These are phyloP conservation scores for Senna tora DNA, from an alignment of 306 rosid species.

Conservation along the genomic window DNA sequence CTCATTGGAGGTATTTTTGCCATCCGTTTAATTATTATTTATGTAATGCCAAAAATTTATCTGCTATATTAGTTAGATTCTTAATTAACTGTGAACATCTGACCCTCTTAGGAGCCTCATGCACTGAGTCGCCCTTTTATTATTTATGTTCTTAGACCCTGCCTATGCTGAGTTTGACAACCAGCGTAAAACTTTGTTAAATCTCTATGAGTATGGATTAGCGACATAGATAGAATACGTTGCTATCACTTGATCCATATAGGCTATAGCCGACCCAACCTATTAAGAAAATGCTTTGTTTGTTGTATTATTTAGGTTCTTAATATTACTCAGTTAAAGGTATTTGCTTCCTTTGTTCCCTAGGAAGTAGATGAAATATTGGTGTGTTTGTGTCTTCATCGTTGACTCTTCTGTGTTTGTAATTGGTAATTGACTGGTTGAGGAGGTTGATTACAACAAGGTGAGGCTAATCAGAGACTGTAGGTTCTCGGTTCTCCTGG, in stretches of 20 bases:
- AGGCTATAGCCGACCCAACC: too few species aligned
- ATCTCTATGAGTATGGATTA: too few species aligned
- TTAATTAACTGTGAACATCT: not conserved
- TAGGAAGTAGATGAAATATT: slow-evolving; percentile 15
- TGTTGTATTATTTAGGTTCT: not conserved
- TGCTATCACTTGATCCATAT: too few species aligned
- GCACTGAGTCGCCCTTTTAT: too few species aligned
- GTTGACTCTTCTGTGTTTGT: slow-evolving; percentile 3
- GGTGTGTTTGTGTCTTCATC: not conserved
- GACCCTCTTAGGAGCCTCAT: too few species aligned
- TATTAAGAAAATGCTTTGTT: too few species aligned
- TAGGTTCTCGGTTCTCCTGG: slow-evolving; percentile 22
- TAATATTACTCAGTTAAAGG: slow-evolving; percentile 12
- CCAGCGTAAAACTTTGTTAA: too few species aligned
- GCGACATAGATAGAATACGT: too few species aligned
- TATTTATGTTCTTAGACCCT: too few species aligned
- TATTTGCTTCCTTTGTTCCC: slow-evolving; percentile 12
- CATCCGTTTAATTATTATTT: slow-evolving; percentile 20
- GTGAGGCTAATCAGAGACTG: slow-evolving; percentile 6
- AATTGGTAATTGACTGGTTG: slow-evolving; percentile 26
- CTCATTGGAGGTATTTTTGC: not conserved
- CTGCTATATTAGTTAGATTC: slow-evolving; percentile 20
- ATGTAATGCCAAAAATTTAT: not conserved
- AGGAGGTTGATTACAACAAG: slow-evolving; percentile 7
- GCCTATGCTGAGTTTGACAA: too few species aligned